These are phyloP conservation scores for Ilyonectria destructans DNA, from an alignment of 2,329 filamentous ascomycete genomes.

Conservation along the genomic window DNA sequence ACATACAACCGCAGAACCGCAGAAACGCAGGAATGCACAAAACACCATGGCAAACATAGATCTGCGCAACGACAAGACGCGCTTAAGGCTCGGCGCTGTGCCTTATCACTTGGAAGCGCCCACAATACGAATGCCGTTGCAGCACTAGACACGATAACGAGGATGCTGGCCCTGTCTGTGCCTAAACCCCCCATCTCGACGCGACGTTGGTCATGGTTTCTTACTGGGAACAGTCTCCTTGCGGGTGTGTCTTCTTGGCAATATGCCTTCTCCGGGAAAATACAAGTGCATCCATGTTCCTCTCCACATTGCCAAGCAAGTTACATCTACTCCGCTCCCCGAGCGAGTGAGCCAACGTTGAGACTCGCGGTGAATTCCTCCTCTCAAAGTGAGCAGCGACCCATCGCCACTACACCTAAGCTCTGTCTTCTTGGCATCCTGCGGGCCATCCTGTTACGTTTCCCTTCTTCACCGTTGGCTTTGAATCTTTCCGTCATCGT, in stretches of 20 bases:
- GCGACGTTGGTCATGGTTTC: neutral
- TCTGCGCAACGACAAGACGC: constrained; percentile 12
- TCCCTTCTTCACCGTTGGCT: constrained; percentile 35
- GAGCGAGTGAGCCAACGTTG: constrained; percentile 28
- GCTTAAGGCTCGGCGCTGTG: constrained; percentile 27
- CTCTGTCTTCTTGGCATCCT: constrained; percentile 40
- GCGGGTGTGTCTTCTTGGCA: constrained; percentile 40
- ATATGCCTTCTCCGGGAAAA: constrained; percentile 44
- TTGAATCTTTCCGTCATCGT: constrained; percentile 21
- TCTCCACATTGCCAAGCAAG: constrained; percentile 39
- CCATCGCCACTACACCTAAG: constrained; percentile 28
- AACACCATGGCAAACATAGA: neutral
- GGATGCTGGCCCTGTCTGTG: constrained; percentile 33
- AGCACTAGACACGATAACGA: constrained; percentile 41
- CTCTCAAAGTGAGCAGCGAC: neutral
- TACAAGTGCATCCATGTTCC: constrained; percentile 25
- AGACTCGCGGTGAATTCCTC: too few relatives aligned
- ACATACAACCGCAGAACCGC: too few relatives aligned
- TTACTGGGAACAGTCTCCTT: constrained; percentile 25
- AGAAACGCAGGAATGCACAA: too few relatives aligned
- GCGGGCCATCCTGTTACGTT: constrained; percentile 42
- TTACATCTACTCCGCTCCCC: constrained; percentile 36
- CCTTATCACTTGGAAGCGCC: constrained; percentile 39
- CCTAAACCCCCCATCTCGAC: constrained; percentile 1
- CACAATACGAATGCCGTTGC: constrained; percentile 14